These are phyloP conservation scores for Prunus davidiana DNA, from an alignment of 306 rosid genomes.

Conservation along the genomic window DNA sequence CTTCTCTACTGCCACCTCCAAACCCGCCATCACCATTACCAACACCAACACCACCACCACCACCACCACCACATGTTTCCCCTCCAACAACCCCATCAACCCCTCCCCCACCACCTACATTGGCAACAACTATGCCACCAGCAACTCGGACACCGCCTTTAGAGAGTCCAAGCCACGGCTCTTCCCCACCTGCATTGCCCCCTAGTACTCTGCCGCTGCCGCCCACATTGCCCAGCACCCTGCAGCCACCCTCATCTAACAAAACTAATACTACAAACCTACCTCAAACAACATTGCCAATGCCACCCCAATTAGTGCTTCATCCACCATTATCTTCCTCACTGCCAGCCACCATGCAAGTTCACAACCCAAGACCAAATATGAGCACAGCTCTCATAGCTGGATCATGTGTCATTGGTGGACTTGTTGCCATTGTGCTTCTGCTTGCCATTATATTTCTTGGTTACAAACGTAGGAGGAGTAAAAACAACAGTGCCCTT, in stretches of 20 bases:
- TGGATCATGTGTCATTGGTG: slow-evolving; percentile 28
- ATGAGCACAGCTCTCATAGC: slow-evolving; percentile 20
- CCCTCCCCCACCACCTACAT: not conserved
- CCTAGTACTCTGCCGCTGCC: not conserved
- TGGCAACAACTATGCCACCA: slow-evolving; percentile 1
- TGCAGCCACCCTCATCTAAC: not conserved
- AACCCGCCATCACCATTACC: not conserved
- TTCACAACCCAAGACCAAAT: slow-evolving; percentile 21
- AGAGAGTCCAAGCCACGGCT: not conserved
- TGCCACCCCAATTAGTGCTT: not conserved
- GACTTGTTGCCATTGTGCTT: slow-evolving; percentile 17
- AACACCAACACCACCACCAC: slow-evolving; percentile 6
- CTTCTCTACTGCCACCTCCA: slow-evolving; percentile 15
- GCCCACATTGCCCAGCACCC: not conserved
- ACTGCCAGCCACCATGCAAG: slow-evolving; percentile 33
- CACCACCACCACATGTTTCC: not conserved
- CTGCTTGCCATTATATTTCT: slow-evolving; percentile 18
- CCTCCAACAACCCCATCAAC: not conserved
- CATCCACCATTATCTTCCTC: slow-evolving; percentile 17
- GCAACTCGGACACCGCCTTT: not conserved
- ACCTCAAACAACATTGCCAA: not conserved
- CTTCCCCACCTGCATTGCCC: slow-evolving; percentile 1
- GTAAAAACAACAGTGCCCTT: slow-evolving; percentile 10
- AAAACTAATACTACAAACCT: not conserved
- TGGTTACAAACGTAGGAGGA: slow-evolving; percentile 17